phyloP scores from a whole-genome alignment of 306 rosid genomes.

The Cotoneaster glaucophyllus region DNA sequence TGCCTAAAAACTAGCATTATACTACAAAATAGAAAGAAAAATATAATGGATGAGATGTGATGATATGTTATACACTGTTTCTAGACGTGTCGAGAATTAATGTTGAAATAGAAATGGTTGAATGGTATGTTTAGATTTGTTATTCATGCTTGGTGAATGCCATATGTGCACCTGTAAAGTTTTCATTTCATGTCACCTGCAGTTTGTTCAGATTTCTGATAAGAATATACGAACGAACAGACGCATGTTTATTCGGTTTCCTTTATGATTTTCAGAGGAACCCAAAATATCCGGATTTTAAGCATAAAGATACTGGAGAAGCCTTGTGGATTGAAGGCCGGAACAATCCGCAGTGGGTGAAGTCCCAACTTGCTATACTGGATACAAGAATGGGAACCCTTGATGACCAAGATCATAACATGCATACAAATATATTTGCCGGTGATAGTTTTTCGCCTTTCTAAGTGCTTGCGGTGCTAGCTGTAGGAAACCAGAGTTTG shows the following conservation, averaged over 20 bases:
- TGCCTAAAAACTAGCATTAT: neutral
- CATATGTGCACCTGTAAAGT: neutral
- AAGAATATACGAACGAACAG: neutral
- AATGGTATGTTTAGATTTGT: neutral
- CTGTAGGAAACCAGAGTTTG: neutral
- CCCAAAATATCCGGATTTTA: conserved; percentile 84
- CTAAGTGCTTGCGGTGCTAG: conserved; percentile 18
- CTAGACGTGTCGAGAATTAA: neutral
- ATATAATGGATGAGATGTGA: neutral
- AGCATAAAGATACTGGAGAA: conserved; percentile 92
- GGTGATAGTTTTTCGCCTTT: conserved; percentile 40
- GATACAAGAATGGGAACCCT: conserved; percentile 56
- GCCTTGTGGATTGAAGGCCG: conserved; percentile 88
- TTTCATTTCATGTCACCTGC: neutral
- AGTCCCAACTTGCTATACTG: conserved; percentile 70
- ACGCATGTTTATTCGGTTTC: neutral
- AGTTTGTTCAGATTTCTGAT: neutral
- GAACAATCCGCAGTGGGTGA: conserved; percentile 79
- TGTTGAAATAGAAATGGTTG: neutral
- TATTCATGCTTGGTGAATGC: neutral
- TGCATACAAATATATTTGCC: conserved; percentile 30
- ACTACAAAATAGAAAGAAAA: neutral
- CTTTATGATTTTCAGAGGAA: conserved; percentile 56
- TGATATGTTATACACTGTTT: neutral
- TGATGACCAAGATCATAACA: conserved; percentile 37